Percentiles rank a stretch among this genome's conserved stretches.
phyloP scores from a whole-genome alignment of 177 flowering plant species.

The Vitis hybrid region DNA sequence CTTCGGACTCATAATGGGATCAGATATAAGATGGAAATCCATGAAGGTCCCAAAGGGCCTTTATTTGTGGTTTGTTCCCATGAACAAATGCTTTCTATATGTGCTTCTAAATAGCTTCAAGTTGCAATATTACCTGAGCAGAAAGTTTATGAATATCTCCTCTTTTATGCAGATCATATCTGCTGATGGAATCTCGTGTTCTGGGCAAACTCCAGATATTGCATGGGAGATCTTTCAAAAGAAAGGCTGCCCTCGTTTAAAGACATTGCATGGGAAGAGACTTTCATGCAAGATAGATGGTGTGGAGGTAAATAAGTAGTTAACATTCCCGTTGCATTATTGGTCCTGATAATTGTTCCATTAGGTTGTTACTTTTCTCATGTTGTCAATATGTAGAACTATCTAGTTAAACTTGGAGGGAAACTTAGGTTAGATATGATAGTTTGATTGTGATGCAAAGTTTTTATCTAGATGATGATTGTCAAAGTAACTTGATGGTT shows the following conservation, averaged over 20 bases:
- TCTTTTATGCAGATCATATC: constrained; percentile 52
- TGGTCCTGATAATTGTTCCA: background rate
- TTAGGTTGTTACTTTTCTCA: background rate
- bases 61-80: constrained; percentile 56
- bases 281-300: constrained; percentile 83
- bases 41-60: constrained; percentile 84
- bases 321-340: background rate
- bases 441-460: no score
- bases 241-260: constrained; percentile 47
- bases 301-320: constrained; percentile 54
- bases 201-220: constrained; percentile 88
- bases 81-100: background rate
- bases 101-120: background rate
- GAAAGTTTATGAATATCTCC: background rate
- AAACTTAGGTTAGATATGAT: no score
- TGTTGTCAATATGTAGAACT: background rate
- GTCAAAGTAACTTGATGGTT: background rate
- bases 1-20: constrained; percentile 63
- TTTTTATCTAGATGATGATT: background rate
- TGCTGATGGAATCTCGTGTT: constrained; percentile 53
- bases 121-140: background rate
- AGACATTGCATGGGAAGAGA: constrained; percentile 72
- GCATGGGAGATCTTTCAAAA: constrained; percentile 82
- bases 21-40: constrained; percentile 66
- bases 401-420: background rate